Evolutionary conservation across 2,329 filamentous ascomycete genomes (phyloP).

Genomic region (Cladophialophora psammophila): DNA sequence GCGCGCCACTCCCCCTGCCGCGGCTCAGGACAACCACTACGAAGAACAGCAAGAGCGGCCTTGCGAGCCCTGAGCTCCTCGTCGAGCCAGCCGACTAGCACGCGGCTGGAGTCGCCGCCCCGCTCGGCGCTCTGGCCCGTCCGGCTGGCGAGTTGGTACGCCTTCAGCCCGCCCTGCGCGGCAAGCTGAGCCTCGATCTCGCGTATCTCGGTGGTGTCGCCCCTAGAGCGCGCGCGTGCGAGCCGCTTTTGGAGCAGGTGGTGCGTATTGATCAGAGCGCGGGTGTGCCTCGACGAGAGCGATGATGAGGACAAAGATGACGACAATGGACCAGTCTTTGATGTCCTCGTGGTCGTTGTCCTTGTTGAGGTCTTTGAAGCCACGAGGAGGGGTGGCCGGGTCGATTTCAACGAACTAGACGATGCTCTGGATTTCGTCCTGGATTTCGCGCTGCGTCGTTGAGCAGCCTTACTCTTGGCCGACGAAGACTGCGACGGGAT

Average conservation of each 20-base stretch:
- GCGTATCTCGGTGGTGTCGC: slow-evolving; percentile 50
- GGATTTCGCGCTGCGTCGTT: not conserved
- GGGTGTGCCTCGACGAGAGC: slow-evolving; percentile 62
- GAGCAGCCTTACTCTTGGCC: not conserved
- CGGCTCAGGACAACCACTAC: not conserved
- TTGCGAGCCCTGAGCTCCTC: slow-evolving; percentile 25
- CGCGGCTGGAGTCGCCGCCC: slow-evolving; percentile 68
- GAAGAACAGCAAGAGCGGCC: not conserved
- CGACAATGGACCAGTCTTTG: not conserved
- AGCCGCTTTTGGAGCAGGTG: slow-evolving; percentile 66
- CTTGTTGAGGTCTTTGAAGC: not conserved
- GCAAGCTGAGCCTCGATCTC: slow-evolving; percentile 60
- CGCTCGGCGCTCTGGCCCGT: slow-evolving; percentile 66
- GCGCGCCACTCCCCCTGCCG: not conserved
- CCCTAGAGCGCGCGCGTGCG: slow-evolving; percentile 58
- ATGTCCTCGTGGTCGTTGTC: not conserved
- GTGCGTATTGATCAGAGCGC: slow-evolving; percentile 65
- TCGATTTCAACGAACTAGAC: not conserved
- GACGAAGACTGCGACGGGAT: not conserved
- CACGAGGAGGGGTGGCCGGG: not conserved
- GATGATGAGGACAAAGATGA: slow-evolving; percentile 11
- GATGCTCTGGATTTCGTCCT: not conserved
- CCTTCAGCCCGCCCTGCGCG: slow-evolving; percentile 64
- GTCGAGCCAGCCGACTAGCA: slow-evolving; percentile 66
- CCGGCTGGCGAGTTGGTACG: slow-evolving; percentile 69